Evolutionary conservation across 129 eudicot genomes (phyloP).

Genomic region (Saussurea involucrata): DNA sequence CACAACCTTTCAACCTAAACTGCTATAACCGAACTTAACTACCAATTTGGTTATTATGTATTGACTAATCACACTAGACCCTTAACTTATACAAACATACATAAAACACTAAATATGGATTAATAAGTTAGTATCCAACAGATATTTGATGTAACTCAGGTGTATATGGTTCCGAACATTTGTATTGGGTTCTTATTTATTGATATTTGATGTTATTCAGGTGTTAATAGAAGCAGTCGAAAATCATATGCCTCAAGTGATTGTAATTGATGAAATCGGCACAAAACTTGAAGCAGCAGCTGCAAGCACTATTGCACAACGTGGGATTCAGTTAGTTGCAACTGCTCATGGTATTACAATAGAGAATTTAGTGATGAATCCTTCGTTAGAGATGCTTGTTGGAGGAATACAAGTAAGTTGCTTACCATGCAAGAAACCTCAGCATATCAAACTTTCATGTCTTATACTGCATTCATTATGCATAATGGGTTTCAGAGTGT

Average conservation of each 20-base stretch:
- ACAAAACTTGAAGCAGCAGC: slow-evolving; percentile 98
- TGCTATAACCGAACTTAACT: too few relatives aligned
- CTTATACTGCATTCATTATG: slow-evolving; percentile 1
- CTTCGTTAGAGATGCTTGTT: slow-evolving; percentile 95
- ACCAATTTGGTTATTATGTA: too few relatives aligned
- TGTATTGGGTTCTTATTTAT: slow-evolving; percentile 7
- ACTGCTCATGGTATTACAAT: slow-evolving; percentile 98
- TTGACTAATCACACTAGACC: too few relatives aligned
- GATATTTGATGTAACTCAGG: too few relatives aligned
- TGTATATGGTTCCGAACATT: slow-evolving; percentile 4
- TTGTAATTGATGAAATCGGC: slow-evolving; percentile 96
- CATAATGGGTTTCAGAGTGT: slow-evolving; percentile 62
- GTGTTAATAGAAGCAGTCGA: slow-evolving; percentile 98
- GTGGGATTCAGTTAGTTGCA: slow-evolving; percentile 98
- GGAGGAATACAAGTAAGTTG: slow-evolving; percentile 85
- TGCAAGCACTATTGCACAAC: slow-evolving; percentile 97
- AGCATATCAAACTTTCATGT: not conserved
- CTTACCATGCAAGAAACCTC: not conserved
- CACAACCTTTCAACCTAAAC: too few relatives aligned
- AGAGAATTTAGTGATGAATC: slow-evolving; percentile 87
- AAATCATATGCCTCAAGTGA: slow-evolving; percentile 99
- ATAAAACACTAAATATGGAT: too few relatives aligned
- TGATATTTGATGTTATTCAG: slow-evolving; percentile 34
- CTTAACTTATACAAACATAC: too few relatives aligned
- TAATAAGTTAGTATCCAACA: too few relatives aligned